Conservation (phyloP, 352 stramenopile species). For the Phytophthora sp. region DNA sequence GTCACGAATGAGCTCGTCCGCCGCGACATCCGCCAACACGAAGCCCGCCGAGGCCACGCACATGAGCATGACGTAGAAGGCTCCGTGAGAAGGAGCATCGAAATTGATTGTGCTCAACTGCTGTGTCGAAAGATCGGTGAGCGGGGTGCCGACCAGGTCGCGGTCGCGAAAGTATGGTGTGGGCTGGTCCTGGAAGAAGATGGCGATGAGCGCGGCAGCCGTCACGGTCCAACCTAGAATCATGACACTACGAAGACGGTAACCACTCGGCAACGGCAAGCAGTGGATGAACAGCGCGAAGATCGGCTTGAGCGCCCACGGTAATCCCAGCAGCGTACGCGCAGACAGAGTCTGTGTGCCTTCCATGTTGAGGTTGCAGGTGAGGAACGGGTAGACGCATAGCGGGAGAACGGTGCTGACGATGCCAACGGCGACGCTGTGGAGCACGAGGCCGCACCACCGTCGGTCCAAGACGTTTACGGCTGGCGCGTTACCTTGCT, state of each 20-base stretch:
- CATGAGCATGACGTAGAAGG: constrained; percentile 70
- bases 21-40: constrained; percentile 78
- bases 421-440: constrained; percentile 57
- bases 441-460: constrained; percentile 56
- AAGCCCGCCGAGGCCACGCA: constrained; percentile 73
- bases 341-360: constrained; percentile 64
- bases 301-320: constrained; percentile 60
- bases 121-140: constrained; percentile 27
- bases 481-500: not conserved
- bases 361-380: constrained; percentile 74
- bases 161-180: constrained; percentile 55
- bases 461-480: constrained; percentile 41
- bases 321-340: constrained; percentile 50
- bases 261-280: constrained; percentile 26
- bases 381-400: constrained; percentile 69
- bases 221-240: constrained; percentile 52
- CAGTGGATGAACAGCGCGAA: constrained; percentile 48
- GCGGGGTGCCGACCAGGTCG: constrained; percentile 27
- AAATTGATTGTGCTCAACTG: constrained; percentile 46
- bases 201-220: constrained; percentile 30
- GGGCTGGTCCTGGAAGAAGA: constrained; percentile 47
- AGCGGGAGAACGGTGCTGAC: constrained; percentile 61
- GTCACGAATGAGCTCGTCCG: constrained; percentile 61
- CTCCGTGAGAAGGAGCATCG: constrained; percentile 45
- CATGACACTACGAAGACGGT: constrained; percentile 39